Evolutionary conservation across 1,284 basidiomycete genomes (phyloP), one percentile per base, ranked within the genome.

Genomic region (Marasmius oreades): DNA sequence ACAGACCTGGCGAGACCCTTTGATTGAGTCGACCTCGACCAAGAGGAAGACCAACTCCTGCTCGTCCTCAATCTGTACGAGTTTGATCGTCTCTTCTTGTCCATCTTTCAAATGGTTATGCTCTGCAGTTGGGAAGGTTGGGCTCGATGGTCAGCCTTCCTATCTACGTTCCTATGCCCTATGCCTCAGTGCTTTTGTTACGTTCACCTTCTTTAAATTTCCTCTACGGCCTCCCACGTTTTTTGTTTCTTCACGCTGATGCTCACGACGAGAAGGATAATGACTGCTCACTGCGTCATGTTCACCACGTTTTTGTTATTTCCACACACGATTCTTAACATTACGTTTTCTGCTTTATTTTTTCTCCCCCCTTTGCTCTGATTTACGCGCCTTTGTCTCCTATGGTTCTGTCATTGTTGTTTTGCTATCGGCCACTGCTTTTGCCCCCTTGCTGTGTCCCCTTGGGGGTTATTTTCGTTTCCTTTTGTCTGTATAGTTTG

Each of bases 1-100:
- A 26, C 5, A 90, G 87, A 39, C 78, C 84, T 53, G 74, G 77
- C 37, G 82, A 86, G 59, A 78, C 77, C 23, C 73, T 90, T 34
- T 76, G 87, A 62, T 70, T 90, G 61, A 86, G 77, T 66, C 82
- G 87, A 36, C 88, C 88, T 24, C 79, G 84, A 57, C 83, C 84
- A 33, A 78, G 79, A 51, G 80, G 80, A 55, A 75, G 84, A 39
- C 75, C 78, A 4, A 80, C 78, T 6, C 78, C 80, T 56, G 76
- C 75, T 47, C 68, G 71, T 59, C 64, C 22, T 58, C 42, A 22
- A 37, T 26, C 45, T 50, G 42, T 36, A 50, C 52, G 45, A 7
- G 24, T 20, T 28, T 39, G 39, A 42, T 45, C 43, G 16, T 33
- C 22, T n/a, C 18, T 26, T 10, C 36, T n/a, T n/a, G n/a, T 18